These are phyloP conservation scores for Wolfiporia cocos DNA, from an alignment of 1,284 basidiomycete species.

Conservation along the genomic window DNA sequence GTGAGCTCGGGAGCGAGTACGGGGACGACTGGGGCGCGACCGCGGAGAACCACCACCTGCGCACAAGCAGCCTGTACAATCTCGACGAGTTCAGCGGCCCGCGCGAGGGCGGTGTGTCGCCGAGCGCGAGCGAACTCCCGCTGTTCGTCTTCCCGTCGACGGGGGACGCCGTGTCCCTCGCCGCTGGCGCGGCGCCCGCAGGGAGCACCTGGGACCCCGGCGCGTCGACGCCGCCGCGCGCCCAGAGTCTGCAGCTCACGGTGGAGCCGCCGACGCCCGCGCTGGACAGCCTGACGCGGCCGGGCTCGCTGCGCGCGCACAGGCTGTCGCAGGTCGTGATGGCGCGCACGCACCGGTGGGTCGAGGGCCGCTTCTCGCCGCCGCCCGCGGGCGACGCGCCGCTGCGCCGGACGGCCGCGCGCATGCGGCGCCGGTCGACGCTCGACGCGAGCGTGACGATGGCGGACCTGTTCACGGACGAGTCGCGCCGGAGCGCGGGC, in stretches of 20 bases:
- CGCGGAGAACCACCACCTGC: constrained; percentile 36
- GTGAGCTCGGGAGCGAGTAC: constrained; percentile 43
- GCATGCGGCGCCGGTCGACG: constrained; percentile 4
- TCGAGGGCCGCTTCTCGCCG: constrained; percentile 39
- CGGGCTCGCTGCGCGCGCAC: constrained; percentile 25
- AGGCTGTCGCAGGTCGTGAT: constrained; percentile 50
- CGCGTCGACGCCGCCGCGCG: constrained; percentile 15
- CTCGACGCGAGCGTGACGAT: constrained; percentile 14
- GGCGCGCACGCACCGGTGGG: constrained; percentile 47
- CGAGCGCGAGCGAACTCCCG: constrained; percentile 4
- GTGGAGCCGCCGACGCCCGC: constrained; percentile 19
- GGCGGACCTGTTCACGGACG: constrained; percentile 20
- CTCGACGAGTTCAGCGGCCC: constrained; percentile 28
- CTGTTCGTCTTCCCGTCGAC: constrained; percentile 10
- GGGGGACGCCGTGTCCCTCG: constrained; percentile 1
- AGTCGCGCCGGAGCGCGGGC: constrained; percentile 11
- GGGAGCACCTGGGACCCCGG: constrained; percentile 1
- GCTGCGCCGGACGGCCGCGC: constrained; percentile 5
- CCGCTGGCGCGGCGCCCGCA: not conserved
- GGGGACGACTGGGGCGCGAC: constrained; percentile 36
- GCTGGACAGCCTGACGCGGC: constrained; percentile 13
- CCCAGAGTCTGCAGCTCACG: constrained; percentile 12
- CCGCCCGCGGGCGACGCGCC: constrained; percentile 5
- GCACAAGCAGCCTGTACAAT: constrained; percentile 47
- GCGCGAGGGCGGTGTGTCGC: constrained; percentile 8